Evolutionary conservation across 192 early-diverging fungal species (phyloP), one percentile per base, ranked within the genome.

Genomic region (Rhizoclosmatium globosum): DNA sequence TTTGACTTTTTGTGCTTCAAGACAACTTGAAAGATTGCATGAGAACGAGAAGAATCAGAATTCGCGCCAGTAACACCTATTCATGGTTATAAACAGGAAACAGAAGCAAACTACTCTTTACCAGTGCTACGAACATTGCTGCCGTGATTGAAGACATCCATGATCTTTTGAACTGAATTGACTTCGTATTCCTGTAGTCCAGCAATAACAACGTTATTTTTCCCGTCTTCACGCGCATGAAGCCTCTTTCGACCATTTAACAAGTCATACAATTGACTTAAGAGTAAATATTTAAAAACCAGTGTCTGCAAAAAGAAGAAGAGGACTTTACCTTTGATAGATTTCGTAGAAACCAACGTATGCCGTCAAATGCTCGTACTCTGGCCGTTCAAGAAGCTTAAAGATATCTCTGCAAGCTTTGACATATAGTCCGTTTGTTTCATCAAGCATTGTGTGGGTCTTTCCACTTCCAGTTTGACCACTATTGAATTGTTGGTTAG

Each of bases 271-370:
- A 99, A 86, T 47, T 98, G 95, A 23, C 95, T 80, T 47, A 43
- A 21, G 39, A 23, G 50, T n/a, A n/a, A 75, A 47, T 53, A 53
- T 68, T 68, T 64, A 53, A 7, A 53, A 53, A 7, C 0, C 17
- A 53, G 6, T 53, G 9, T 1, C 50, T 7, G 6, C 6, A 53
- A 53, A 47, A 47, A 75, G 13, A 69, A 69, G 39, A 64, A 53
- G 17, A 53, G 4, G 58, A 69, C 1, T 41, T 42, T 31, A 75
- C 79, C 79, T 94, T 82, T 97, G 94, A 82, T 99, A 99, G 70
- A 99, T 98, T 80, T 99, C 98, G 80, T 97, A 98, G 66, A 98
- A 95, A 62, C 92, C 92, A 77, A 97, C 95, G 71, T 87, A 96
- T 3, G 94, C 94, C 6, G 90, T 79, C 66, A 98, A 78, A 82